Base-by-base conservation (phyloP, 257 asterid species). In the Striga asiatica region DNA sequence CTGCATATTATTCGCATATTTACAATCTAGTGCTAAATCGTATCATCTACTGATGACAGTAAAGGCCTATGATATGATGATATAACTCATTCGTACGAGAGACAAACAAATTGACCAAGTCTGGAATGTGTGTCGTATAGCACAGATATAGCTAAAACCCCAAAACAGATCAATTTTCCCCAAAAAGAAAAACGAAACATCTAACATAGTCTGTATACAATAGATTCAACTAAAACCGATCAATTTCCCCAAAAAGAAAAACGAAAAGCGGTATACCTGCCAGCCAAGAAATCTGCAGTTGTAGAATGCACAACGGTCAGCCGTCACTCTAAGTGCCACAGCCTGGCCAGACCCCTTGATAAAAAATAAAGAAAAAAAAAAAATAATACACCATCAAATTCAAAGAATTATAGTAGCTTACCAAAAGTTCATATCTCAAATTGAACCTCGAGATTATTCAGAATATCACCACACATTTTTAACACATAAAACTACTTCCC, bases 341-440 rank as follows among this genome's bases (percentile, higher is more conserved):
- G 98, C 98, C 71, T 92, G 98, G 19, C 95, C 95, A 14, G 98
- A 88, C 17, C 94, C 97, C 98, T 88, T 37, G 4, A 43, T 21
- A 50, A 23, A 43, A 8, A 4, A 20, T 11, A 69, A 29, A 3
- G 8, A 50, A 14, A 69, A 39, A 46, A 8, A 10, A 38, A 49
- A 5, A 12, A 57, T 21, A 46, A n/a, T 3, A 29, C 17, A 54
- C 9, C 25, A 50, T 38, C 54, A 16, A 11, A 6, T 47, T 25
- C 43, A 39, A 21, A 11, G 21, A 53, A 8, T 27, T 39, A 25
- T 21, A 18, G 19, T n/a, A n/a, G n/a, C n/a, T n/a, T 16, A 29
- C 54, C 22, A 42, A 27, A 13, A 27, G 3, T 29, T 11, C 54
- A 17, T 2, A 43, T 8, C 9, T 28, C 43, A 45, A 28, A 17